A percentile compares a stretch with the other conserved stretches of the same genome.
Conservation (phyloP, 768 basidiomycete species). For the Lactarius psammicola region DNA sequence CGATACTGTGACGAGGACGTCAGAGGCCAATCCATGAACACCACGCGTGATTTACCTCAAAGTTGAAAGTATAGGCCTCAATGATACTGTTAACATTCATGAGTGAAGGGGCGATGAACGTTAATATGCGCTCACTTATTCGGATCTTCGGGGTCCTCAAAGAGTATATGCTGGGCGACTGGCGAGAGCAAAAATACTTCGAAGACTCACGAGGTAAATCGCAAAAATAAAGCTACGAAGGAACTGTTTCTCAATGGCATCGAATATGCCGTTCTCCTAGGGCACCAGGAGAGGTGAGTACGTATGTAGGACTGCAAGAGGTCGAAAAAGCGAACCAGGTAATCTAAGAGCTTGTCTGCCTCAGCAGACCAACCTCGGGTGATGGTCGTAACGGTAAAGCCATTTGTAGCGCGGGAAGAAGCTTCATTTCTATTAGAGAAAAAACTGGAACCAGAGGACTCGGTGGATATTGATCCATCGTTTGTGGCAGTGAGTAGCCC, state of each 20-base stretch:
- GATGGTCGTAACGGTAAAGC: constrained; percentile 72
- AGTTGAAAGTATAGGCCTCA: constrained; percentile 88
- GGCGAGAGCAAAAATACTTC: constrained; percentile 1
- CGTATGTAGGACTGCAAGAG: constrained; percentile 19
- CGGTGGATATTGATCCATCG: constrained; percentile 35
- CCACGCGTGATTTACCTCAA: constrained; percentile 41
- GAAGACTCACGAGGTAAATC: constrained; percentile 67
- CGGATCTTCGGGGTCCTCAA: constrained; percentile 79
- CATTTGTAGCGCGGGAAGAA: constrained; percentile 49
- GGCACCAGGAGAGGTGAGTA: neutral
- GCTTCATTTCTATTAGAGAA: constrained; percentile 32
- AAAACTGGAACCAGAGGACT: constrained; percentile 39
- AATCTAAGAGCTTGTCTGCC: constrained; percentile 79
- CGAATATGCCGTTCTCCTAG: constrained; percentile 84
- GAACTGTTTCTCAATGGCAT: constrained; percentile 82
- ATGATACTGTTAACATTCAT: constrained; percentile 54
- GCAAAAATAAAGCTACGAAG: constrained; percentile 84
- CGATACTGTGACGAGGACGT: constrained; percentile 53
- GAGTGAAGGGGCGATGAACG: constrained; percentile 10
- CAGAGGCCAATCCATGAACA: neutral
- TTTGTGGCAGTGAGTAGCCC: constrained; percentile 54
- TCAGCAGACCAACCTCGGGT: constrained; percentile 78
- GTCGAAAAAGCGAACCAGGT: constrained; percentile 52
- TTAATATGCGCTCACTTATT: constrained; percentile 59
- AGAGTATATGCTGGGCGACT: constrained; percentile 20